Evolutionary conservation across 169 alveolate genomes (phyloP).

Genomic region (Eimeria maxima): DNA sequence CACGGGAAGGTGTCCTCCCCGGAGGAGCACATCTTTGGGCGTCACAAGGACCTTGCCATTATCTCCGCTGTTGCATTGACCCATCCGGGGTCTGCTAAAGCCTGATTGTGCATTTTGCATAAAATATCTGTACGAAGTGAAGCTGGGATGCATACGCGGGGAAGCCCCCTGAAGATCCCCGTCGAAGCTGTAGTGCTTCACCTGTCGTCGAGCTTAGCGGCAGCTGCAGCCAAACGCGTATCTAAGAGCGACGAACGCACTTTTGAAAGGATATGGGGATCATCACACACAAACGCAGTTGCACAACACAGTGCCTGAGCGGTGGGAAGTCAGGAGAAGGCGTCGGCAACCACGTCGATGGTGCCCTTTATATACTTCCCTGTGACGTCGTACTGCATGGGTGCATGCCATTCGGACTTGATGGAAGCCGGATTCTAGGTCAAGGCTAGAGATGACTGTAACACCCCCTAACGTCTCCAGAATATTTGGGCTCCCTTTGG

Average conservation of each 20-base stretch:
- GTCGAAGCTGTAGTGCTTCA: background rate
- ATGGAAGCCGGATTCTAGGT: too few species aligned
- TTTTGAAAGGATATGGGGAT: background rate
- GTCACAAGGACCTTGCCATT: background rate
- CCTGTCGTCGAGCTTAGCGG: background rate
- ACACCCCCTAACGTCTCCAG: too few species aligned
- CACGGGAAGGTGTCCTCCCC: background rate
- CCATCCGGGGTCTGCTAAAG: background rate
- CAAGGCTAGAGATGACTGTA: too few species aligned
- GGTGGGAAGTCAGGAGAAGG: too few species aligned
- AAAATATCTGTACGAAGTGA: background rate
- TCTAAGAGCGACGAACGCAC: background rate
- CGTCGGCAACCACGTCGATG: too few species aligned
- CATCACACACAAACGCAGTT: background rate
- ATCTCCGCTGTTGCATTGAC: background rate
- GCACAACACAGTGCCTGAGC: too few species aligned
- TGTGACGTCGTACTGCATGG: too few species aligned
- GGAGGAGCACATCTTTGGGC: background rate
- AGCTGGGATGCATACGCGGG: background rate
- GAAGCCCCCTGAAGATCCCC: background rate
- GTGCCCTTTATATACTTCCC: too few species aligned
- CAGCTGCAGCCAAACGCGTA: background rate
- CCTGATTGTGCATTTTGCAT: background rate
- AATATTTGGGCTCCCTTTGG: background rate
- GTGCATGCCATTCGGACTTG: too few species aligned